phyloP scores from a whole-genome alignment of 345 rosid species.

The Bruguiera sexangula region DNA sequence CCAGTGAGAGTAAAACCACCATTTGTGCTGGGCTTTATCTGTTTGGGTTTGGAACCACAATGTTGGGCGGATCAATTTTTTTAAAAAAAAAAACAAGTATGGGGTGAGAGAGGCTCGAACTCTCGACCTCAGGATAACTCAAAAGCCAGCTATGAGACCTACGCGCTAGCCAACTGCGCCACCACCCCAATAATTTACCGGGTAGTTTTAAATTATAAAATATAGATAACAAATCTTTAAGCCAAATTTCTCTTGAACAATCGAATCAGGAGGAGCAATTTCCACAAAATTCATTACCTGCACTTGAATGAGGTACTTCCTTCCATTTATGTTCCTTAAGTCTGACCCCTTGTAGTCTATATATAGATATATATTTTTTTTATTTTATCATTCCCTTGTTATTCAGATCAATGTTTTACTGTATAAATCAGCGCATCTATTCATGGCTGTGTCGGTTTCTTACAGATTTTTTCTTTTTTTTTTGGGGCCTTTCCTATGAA shows the following conservation, averaged over 20 bases:
- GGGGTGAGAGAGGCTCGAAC: slow-evolving; percentile 54
- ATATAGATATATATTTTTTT: background rate
- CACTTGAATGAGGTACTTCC: slow-evolving; percentile 7
- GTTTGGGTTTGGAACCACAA: no score
- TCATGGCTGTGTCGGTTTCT: background rate
- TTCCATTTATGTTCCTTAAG: background rate
- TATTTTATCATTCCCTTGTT: background rate
- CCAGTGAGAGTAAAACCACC: no score
- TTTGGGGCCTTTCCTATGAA: background rate
- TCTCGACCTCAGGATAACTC: slow-evolving; percentile 47
- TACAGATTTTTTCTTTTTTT: background rate
- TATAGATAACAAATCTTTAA: no score
- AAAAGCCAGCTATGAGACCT: slow-evolving; percentile 40
- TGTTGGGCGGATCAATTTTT: no score
- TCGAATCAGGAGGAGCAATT: background rate
- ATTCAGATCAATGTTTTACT: background rate
- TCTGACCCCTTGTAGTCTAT: background rate
- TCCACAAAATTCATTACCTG: background rate
- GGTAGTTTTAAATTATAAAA: no score
- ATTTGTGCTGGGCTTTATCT: no score
- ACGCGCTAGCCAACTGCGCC: slow-evolving; percentile 60
- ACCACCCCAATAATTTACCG: no score
- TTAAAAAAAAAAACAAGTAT: background rate
- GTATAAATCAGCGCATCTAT: background rate
- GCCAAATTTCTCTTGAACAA: background rate